A percentile compares a stretch with the other conserved stretches of the same genome.
Evolutionary conservation across 2,329 filamentous ascomycete genomes (phyloP).

Genomic region (Amauroascus verrucosus): DNA sequence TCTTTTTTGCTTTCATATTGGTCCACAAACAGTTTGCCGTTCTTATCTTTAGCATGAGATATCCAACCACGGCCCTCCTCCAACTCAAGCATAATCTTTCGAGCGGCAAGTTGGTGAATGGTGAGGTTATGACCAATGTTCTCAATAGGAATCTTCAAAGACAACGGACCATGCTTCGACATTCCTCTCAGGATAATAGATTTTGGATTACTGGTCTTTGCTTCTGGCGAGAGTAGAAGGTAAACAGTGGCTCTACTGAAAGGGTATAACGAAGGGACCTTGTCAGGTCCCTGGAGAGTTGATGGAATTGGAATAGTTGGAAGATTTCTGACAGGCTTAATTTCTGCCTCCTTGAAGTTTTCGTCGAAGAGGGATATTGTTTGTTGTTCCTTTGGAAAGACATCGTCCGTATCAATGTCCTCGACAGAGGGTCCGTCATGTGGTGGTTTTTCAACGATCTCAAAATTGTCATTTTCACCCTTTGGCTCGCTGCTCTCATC

Average conservation of each 20-base stretch:
- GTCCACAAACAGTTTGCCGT: slow-evolving; percentile 39
- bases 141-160: slow-evolving; percentile 55
- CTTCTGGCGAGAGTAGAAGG: slow-evolving; percentile 49
- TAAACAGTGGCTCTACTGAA: slow-evolving; percentile 58
- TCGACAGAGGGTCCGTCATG: slow-evolving; percentile 13
- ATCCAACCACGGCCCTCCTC: slow-evolving; percentile 63
- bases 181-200: slow-evolving; percentile 51
- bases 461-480: slow-evolving; percentile 41
- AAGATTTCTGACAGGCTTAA: slow-evolving; percentile 33
- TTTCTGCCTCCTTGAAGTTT: slow-evolving; percentile 37
- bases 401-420: slow-evolving; percentile 14
- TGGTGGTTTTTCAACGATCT: slow-evolving; percentile 49
- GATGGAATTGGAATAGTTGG: slow-evolving; percentile 45
- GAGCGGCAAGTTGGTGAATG: slow-evolving; percentile 60
- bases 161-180: slow-evolving; percentile 48
- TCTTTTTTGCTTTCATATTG: slow-evolving; percentile 43
- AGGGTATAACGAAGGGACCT: slow-evolving; percentile 55
- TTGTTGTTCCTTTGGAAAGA: slow-evolving; percentile 23
- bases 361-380: slow-evolving; percentile 53
- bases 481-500: slow-evolving; percentile 14
- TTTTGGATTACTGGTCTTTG: slow-evolving; percentile 38
- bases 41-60: slow-evolving; percentile 39
- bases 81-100: slow-evolving; percentile 57
- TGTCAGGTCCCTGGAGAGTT: slow-evolving; percentile 53
- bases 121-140: slow-evolving; percentile 41